Evolutionary conservation across 805 yeast genomes (phyloP).

Genomic region (Geotrichum ghanense): DNA sequence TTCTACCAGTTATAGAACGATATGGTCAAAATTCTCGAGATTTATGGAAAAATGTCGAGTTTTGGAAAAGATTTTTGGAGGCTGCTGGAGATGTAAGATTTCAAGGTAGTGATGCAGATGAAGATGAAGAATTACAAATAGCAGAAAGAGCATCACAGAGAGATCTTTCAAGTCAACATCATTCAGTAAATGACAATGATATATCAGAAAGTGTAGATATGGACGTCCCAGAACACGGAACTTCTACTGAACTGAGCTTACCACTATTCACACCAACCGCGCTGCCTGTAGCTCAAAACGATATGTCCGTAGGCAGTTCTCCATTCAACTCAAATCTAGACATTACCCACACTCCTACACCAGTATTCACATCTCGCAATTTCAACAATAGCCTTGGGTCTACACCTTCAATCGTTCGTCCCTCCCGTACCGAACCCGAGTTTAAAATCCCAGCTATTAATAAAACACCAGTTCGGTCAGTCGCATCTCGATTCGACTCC

Average conservation of each 20-base stretch:
- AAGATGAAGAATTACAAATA: not conserved
- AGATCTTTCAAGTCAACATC: not conserved
- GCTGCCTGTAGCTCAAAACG: constrained; percentile 8
- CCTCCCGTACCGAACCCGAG: too few relatives aligned
- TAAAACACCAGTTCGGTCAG: constrained; percentile 2
- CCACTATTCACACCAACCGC: constrained; percentile 14
- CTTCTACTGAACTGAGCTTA: constrained; percentile 8
- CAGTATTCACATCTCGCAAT: not conserved
- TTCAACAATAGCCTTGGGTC: too few relatives aligned
- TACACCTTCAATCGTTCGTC: too few relatives aligned
- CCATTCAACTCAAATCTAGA: constrained; percentile 6
- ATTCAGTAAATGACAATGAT: not conserved
- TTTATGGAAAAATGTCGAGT: constrained; percentile 42
- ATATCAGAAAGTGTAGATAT: not conserved
- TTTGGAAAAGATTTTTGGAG: constrained; percentile 74
- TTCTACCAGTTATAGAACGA: constrained; percentile 54
- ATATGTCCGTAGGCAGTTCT: constrained; percentile 4
- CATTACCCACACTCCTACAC: constrained; percentile 18
- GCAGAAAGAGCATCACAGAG: not conserved
- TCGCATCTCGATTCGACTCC: constrained; percentile 5
- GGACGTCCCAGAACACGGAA: constrained; percentile 9
- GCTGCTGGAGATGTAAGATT: constrained; percentile 58
- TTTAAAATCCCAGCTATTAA: not conserved
- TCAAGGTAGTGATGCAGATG: constrained; percentile 37
- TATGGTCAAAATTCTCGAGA: constrained; percentile 48